Base-by-base conservation (phyloP, 169 alveolate species). In the Theileria luwenshuni region DNA sequence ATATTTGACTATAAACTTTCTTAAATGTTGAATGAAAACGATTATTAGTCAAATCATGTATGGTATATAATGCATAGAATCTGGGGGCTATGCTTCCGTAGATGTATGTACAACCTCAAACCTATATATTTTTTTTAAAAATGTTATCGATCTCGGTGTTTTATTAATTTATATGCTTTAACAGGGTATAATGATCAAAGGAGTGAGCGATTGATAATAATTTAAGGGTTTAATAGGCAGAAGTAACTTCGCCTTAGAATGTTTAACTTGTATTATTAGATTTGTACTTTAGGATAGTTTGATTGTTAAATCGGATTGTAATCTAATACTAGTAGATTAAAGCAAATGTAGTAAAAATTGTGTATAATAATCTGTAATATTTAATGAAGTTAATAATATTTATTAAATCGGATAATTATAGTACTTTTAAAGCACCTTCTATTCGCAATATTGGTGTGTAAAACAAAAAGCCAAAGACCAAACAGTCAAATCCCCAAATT, bases 281-380 rank as follows among this genome's bases (percentile, higher is more conserved):
- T 38, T 38, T 7, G 10, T 7, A 38, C 10, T 38, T 5, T 7
- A 38, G 45, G 45, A 38, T 7, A 38, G 10, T 7, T 7, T 10
- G 5, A 38, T 7, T 10, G 10, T 7, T 7, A 38, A 38, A 38
- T 10, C 10, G 5, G 5, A 38, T 38, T 38, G 5, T 38, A 38
- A 38, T 38, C 45, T 49, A 49, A 49, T 23, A 19, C n/a, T 3
- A 5, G n/a, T 49, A 49, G 33, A 49, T 19, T 49, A 49, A 49
- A 49, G 7, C n/a, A 3, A 49, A 49, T 49, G 35, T 25, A 56
- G 65, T 56, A 25, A 56, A 51, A 5, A 5, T 19, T 8, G 13
- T 56, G 65, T 56, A 56, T n/a, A 6, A 56, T 56, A 56, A 23
- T 56, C 42, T n/a, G 15, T 56, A 56, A 56, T 56, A 23, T 56